Evolutionary conservation across 345 rosid species (phyloP).

Genomic region (Cardamine chenopodiifolia): DNA sequence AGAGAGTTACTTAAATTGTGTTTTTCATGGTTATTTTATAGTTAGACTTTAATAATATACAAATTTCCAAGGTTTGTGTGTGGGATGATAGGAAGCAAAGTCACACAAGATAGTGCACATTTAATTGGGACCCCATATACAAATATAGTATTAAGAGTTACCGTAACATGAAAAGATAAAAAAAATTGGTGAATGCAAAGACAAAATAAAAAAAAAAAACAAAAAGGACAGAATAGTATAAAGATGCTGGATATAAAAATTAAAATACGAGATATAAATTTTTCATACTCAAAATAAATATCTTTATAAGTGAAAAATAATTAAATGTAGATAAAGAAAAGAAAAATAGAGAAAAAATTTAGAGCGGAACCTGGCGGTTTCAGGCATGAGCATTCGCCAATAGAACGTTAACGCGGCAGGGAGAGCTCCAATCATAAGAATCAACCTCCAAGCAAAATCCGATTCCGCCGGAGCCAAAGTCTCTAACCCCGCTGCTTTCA

Average conservation of each 20-base stretch:
- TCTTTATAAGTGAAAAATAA: background rate
- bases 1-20: background rate
- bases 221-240: no score
- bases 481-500: background rate
- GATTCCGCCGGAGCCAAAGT: constrained; percentile 52
- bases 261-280: background rate
- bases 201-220: no score
- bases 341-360: background rate
- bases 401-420: constrained; percentile 81
- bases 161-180: no score
- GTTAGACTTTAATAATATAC: background rate
- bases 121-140: no score
- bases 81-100: constrained; percentile 32
- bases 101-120: constrained; percentile 25
- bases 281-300: background rate
- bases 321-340: background rate
- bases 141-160: no score
- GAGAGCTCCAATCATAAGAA: constrained; percentile 71
- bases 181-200: no score
- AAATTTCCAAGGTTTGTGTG: constrained; percentile 7
- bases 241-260: background rate
- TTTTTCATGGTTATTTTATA: background rate
- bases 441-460: constrained; percentile 72
- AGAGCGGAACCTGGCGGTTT: constrained; percentile 66
- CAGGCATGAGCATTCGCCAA: constrained; percentile 89